A percentile compares a stretch with the other conserved stretches of the same genome.
phyloP scores from a whole-genome alignment of 495 filamentous ascomycete species.

The Neurospora tetrasperma region DNA sequence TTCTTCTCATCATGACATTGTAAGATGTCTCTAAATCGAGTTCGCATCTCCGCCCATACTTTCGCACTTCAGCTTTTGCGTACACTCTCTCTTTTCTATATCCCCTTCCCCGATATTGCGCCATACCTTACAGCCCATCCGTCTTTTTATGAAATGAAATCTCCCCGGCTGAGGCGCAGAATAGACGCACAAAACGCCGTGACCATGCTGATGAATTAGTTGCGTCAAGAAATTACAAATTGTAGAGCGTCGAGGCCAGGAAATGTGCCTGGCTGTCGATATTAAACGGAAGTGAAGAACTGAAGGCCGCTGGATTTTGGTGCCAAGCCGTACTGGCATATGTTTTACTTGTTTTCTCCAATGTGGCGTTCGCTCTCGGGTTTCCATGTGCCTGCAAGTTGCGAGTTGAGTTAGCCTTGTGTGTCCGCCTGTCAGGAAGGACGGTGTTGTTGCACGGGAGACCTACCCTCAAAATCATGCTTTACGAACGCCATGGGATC shows the following conservation, averaged over 20 bases:
- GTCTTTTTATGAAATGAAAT: neutral
- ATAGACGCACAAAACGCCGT: neutral
- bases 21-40: neutral
- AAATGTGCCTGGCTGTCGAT: neutral
- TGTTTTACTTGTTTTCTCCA: slow-evolving; percentile 26
- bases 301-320: neutral
- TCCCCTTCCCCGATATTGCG: neutral
- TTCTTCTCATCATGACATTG: neutral
- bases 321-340: neutral
- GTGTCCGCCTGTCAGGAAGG: neutral
- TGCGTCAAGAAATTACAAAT: neutral
- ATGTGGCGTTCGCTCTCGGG: slow-evolving; percentile 57
- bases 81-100: neutral
- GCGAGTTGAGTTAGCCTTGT: slow-evolving; percentile 9
- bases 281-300: neutral
- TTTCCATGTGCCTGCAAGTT: slow-evolving; percentile 62
- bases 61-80: neutral
- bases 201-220: neutral
- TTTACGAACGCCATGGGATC: slow-evolving; percentile 97
- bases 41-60: neutral
- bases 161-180: neutral
- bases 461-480: slow-evolving; percentile 86
- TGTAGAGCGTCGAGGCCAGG: neutral
- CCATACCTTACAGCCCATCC: neutral
- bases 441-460: neutral